Evolutionary conservation across 352 stramenopile species (phyloP).

Genomic region (Phytophthora europaea): DNA sequence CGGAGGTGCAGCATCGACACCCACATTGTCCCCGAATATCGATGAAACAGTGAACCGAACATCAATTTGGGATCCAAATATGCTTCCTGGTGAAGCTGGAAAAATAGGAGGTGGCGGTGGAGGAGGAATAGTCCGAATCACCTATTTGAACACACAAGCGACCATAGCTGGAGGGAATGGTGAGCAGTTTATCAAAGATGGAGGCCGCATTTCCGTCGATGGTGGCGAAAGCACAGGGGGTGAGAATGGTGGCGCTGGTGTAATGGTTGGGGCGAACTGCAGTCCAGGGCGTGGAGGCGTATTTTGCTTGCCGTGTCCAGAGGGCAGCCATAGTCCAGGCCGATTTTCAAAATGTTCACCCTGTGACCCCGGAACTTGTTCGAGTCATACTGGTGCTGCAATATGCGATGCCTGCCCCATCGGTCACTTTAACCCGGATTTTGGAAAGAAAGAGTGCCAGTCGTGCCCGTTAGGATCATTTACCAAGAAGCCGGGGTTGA

Average conservation of each 20-base stretch:
- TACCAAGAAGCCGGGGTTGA: constrained; percentile 49
- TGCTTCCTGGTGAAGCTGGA: constrained; percentile 20
- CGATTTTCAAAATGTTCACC: constrained; percentile 70
- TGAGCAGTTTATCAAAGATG: constrained; percentile 69
- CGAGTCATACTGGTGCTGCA: constrained; percentile 51
- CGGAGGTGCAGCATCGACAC: constrained; percentile 53
- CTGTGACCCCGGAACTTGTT: constrained; percentile 76
- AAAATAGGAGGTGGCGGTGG: constrained; percentile 69
- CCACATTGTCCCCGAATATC: constrained; percentile 8
- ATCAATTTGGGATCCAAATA: constrained; percentile 46
- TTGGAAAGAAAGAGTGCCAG: constrained; percentile 71
- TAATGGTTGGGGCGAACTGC: constrained; percentile 69
- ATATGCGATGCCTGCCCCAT: constrained; percentile 61
- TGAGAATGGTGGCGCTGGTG: constrained; percentile 62
- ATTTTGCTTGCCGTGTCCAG: constrained; percentile 70
- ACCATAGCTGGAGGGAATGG: constrained; percentile 38
- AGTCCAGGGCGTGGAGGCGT: constrained; percentile 70
- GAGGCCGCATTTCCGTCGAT: constrained; percentile 51
- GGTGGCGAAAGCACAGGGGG: constrained; percentile 67
- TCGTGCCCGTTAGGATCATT: constrained; percentile 75
- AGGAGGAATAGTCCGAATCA: constrained; percentile 69
- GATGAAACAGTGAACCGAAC: constrained; percentile 21
- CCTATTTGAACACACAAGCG: constrained; percentile 40
- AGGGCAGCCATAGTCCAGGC: constrained; percentile 71
- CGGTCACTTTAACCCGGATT: constrained; percentile 77